Evolutionary conservation across 2,329 filamentous ascomycete species (phyloP).

Genomic region (Colletotrichum eremochloae): DNA sequence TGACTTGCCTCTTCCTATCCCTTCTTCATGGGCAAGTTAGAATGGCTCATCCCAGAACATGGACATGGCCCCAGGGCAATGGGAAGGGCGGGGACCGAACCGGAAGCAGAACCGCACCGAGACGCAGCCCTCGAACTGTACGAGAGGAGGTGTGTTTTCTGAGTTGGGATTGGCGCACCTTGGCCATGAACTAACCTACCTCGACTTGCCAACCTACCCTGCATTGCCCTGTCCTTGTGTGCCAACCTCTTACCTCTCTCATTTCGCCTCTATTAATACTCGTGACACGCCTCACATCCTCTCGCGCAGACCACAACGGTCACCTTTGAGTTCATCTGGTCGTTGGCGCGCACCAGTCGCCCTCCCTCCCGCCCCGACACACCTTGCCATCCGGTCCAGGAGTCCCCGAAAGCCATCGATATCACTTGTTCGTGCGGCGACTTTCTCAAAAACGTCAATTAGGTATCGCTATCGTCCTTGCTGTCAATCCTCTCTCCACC

Average conservation of each 20-base stretch:
- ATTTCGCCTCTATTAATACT: slow-evolving; percentile 31
- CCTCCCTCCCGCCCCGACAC: slow-evolving; percentile 17
- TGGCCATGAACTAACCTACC: slow-evolving; percentile 12
- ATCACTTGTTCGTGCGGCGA: slow-evolving; percentile 9
- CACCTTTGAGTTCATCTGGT: slow-evolving; percentile 33
- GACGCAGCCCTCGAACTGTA: neutral
- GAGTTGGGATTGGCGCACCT: slow-evolving; percentile 30
- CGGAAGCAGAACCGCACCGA: slow-evolving; percentile 30
- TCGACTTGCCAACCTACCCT: slow-evolving; percentile 4
- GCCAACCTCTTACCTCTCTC: slow-evolving; percentile 10
- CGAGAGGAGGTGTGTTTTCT: slow-evolving; percentile 5
- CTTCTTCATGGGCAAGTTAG: slow-evolving; percentile 13
- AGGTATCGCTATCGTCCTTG: neutral
- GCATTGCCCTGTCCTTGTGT: slow-evolving; percentile 1
- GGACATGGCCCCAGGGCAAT: slow-evolving; percentile 12
- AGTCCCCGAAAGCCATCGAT: slow-evolving; percentile 19
- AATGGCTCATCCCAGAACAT: slow-evolving; percentile 28
- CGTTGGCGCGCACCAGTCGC: slow-evolving; percentile 13
- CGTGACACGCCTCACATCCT: slow-evolving; percentile 21
- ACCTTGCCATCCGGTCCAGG: slow-evolving; percentile 24
- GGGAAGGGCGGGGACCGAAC: slow-evolving; percentile 34
- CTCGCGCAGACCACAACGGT: slow-evolving; percentile 10
- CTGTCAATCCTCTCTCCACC: slow-evolving; percentile 13
- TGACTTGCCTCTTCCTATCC: slow-evolving; percentile 26
- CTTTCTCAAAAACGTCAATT: slow-evolving; percentile 26